Evolutionary conservation across 768 basidiomycete species (phyloP).

Genomic region (Melanogaster broomeanus): DNA sequence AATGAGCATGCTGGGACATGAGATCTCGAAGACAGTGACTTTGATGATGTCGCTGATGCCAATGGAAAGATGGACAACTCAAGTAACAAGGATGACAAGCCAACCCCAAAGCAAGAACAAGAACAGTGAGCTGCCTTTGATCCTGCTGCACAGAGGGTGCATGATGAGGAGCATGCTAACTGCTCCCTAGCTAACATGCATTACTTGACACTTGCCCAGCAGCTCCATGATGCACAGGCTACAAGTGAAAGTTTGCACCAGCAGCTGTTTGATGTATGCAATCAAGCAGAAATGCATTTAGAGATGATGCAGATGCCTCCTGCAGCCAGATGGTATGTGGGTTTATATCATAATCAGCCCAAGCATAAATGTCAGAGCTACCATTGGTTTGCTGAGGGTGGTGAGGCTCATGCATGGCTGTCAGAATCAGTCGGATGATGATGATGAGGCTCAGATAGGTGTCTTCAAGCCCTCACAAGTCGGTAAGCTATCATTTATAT

Average conservation of each 20-base stretch:
- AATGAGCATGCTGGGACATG: conserved; percentile 22
- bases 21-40: conserved; percentile 23
- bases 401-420: conserved; percentile 2
- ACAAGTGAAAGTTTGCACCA: conserved; percentile 19
- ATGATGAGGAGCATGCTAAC: conserved; percentile 24
- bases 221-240: conserved; percentile 28
- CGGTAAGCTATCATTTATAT: neutral
- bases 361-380: conserved; percentile 3
- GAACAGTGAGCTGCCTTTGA: conserved; percentile 19
- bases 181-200: conserved; percentile 26
- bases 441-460: neutral
- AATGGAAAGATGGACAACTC: neutral
- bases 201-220: conserved; percentile 21
- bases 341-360: neutral
- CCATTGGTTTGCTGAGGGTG: conserved; percentile 2
- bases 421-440: conserved; percentile 1
- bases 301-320: conserved; percentile 6
- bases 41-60: neutral
- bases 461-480: neutral
- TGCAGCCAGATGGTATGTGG: neutral
- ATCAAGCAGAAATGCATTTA: conserved; percentile 17
- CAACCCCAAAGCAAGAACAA: neutral
- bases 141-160: conserved; percentile 19
- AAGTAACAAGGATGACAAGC: neutral
- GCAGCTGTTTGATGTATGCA: conserved; percentile 13